Conservation (phyloP, 345 rosid genomes). For the Clausena lansium region DNA sequence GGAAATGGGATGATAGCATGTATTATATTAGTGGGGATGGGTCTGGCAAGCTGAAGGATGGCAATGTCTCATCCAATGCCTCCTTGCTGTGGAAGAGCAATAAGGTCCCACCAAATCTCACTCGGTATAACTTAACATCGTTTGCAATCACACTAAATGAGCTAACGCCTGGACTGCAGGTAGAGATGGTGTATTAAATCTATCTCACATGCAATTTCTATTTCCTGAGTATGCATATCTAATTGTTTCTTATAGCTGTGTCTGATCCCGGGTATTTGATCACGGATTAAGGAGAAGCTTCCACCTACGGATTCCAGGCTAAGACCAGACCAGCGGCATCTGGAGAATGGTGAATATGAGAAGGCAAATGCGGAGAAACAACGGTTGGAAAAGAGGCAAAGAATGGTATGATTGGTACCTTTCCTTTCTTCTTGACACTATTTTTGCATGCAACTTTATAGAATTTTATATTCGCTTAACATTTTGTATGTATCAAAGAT, state of each 20-base stretch:
- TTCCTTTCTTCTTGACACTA: background rate
- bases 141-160: constrained; percentile 92
- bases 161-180: constrained; percentile 91
- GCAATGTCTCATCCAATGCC: constrained; percentile 49
- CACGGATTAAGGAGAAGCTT: constrained; percentile 87
- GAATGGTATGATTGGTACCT: constrained; percentile 58
- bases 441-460: background rate
- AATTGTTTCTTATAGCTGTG: constrained; percentile 43
- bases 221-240: constrained; percentile 37
- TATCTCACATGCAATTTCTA: constrained; percentile 23
- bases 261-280: constrained; percentile 65
- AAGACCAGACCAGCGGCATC: constrained; percentile 92
- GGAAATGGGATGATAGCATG: constrained; percentile 96
- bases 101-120: constrained; percentile 68
- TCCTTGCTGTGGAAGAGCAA: constrained; percentile 79
- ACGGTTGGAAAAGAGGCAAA: constrained; percentile 86
- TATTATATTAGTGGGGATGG: constrained; percentile 57
- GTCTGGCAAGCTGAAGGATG: constrained; percentile 54
- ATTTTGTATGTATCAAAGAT: background rate
- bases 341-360: constrained; percentile 98
- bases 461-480: background rate
- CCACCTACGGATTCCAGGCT: constrained; percentile 98
- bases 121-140: constrained; percentile 90
- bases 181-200: constrained; percentile 43
- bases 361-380: constrained; percentile 92